These are phyloP conservation scores for Puccinia triticina DNA, from an alignment of 1,284 basidiomycete species.

Conservation along the genomic window DNA sequence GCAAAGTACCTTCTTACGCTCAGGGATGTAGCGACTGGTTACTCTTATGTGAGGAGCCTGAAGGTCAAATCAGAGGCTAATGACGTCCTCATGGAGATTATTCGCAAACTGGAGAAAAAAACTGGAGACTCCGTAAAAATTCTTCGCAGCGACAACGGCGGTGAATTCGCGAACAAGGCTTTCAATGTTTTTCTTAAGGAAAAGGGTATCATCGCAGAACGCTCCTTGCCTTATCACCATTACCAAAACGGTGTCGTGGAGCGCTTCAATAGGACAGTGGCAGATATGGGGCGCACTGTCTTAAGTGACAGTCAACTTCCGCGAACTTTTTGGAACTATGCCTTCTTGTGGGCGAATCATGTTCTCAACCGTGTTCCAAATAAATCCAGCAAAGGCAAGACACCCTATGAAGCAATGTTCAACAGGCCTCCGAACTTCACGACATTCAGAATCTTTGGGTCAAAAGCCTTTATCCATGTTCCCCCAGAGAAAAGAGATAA, in stretches of 20 bases:
- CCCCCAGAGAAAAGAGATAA: not conserved
- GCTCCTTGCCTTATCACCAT: constrained; percentile 12
- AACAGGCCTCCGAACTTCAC: not conserved
- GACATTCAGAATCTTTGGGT: not conserved
- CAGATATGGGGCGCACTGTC: constrained; percentile 3
- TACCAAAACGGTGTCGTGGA: constrained; percentile 28
- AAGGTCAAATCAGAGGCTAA: too few species aligned
- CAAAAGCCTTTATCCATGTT: constrained; percentile 11
- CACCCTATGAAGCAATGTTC: constrained; percentile 7
- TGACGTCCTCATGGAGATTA: too few species aligned
- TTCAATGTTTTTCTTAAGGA: not conserved
- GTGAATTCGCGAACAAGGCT: not conserved
- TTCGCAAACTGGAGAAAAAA: too few species aligned
- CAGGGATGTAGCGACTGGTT: too few species aligned
- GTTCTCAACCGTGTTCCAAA: constrained; percentile 23
- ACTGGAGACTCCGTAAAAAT: not conserved
- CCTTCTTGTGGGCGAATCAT: constrained; percentile 12
- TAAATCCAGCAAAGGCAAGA: not conserved
- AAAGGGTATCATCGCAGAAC: not conserved
- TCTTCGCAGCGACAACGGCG: constrained; percentile 20
- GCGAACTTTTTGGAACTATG: constrained; percentile 6
- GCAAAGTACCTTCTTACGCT: too few species aligned
- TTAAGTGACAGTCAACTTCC: not conserved
- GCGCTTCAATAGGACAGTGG: not conserved
- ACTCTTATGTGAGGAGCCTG: too few species aligned